A percentile compares a stretch with the other conserved stretches of the same genome.
Conservation (phyloP, 352 stramenopile species). For the Pythium coloratum region DNA sequence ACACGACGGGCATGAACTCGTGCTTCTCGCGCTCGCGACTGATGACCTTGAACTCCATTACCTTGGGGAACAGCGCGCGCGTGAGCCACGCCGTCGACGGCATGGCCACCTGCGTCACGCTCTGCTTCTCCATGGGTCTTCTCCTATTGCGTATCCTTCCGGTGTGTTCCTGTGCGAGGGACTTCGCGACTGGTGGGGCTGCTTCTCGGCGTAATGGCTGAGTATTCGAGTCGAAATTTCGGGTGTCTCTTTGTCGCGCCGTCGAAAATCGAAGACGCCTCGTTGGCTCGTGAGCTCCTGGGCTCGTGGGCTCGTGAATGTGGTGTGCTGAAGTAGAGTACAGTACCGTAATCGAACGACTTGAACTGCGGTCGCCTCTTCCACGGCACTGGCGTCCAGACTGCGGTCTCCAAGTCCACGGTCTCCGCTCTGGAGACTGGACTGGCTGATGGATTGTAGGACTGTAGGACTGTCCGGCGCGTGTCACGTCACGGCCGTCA, state of each 20-base stretch:
- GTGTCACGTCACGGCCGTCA: conserved; percentile 3
- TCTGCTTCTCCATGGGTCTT: neutral
- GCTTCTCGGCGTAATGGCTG: too few relatives aligned
- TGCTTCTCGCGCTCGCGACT: conserved; percentile 70
- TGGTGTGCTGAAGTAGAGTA: too few relatives aligned
- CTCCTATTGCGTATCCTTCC: neutral
- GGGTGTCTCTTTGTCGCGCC: conserved; percentile 1
- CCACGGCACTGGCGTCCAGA: conserved; percentile 4
- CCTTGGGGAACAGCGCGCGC: conserved; percentile 53
- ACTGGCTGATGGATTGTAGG: neutral
- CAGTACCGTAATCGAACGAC: neutral
- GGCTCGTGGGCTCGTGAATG: too few relatives aligned
- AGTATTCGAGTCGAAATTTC: neutral
- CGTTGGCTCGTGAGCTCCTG: neutral
- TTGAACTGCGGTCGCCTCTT: neutral
- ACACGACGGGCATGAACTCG: conserved; percentile 77
- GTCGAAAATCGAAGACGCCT: conserved; percentile 2
- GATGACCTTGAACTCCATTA: conserved; percentile 84
- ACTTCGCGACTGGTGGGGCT: neutral
- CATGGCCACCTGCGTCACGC: neutral
- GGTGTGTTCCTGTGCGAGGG: neutral
- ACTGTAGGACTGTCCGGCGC: conserved; percentile 4
- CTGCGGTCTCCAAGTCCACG: neutral
- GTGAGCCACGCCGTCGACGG: conserved; percentile 27
- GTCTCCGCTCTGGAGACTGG: neutral